These are phyloP conservation scores for Ochetophila trinervis DNA, from an alignment of 306 rosid genomes.

Conservation along the genomic window DNA sequence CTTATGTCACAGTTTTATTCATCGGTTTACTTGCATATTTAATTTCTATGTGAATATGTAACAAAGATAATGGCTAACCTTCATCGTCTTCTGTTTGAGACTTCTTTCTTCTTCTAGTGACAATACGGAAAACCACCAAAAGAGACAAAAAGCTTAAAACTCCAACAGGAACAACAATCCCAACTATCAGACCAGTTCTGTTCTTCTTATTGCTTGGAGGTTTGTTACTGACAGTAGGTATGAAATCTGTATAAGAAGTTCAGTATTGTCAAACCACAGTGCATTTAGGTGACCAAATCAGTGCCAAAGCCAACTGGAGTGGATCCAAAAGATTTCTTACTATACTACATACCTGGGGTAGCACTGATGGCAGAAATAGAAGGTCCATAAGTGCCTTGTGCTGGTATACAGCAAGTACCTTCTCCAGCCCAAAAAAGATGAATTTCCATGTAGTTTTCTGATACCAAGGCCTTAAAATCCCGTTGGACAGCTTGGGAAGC, in stretches of 20 bases:
- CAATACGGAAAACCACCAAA: conserved; percentile 23
- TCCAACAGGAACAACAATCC: conserved; percentile 58
- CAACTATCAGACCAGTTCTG: conserved; percentile 49
- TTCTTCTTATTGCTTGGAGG: conserved; percentile 39
- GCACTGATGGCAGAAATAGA: conserved; percentile 67
- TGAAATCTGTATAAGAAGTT: conserved; percentile 44
- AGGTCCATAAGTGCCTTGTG: conserved; percentile 65
- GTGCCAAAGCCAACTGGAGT: conserved; percentile 10
- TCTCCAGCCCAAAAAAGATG: conserved; percentile 85
- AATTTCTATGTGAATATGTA: too few species aligned
- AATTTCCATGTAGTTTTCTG: conserved; percentile 60
- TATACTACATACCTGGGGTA: conserved; percentile 47
- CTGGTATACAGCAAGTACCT: conserved; percentile 71
- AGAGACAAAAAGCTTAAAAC: conserved; percentile 34
- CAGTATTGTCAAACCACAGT: conserved; percentile 9
- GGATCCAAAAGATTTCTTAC: neutral
- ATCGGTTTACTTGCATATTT: too few species aligned
- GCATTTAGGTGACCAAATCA: neutral
- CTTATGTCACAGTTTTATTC: neutral
- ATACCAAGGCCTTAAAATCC: conserved; percentile 37
- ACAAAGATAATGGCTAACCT: conserved; percentile 36
- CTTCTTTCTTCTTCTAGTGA: conserved; percentile 39
- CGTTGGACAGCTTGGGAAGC: conserved; percentile 36
- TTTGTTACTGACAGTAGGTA: conserved; percentile 43
- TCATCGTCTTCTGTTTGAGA: conserved; percentile 27